A percentile compares a stretch with the other conserved stretches of the same genome.
Conservation (phyloP, 345 rosid species). For the Salix caprea region DNA sequence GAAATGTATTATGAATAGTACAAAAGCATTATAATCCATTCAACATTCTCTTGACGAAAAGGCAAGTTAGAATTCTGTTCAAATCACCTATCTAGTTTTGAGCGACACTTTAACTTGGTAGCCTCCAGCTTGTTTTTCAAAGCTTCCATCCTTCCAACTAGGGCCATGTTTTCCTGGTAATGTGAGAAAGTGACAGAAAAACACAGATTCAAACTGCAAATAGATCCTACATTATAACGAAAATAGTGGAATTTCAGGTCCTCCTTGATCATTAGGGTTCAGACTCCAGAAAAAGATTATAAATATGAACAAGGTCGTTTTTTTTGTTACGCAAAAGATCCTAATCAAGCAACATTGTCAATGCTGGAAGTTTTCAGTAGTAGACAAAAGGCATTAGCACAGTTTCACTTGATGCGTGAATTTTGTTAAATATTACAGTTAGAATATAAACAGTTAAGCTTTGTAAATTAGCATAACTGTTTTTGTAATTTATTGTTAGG, state of each 20-base stretch:
- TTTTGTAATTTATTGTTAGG: no score
- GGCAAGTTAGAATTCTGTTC: not conserved
- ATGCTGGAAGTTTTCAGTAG: not conserved
- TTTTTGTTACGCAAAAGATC: not conserved
- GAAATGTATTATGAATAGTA: not conserved
- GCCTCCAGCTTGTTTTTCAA: constrained; percentile 16
- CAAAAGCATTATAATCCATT: not conserved
- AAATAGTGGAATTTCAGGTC: not conserved
- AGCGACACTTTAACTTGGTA: constrained; percentile 16
- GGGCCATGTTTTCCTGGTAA: constrained; percentile 26
- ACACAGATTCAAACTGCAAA: not conserved
- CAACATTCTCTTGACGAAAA: not conserved
- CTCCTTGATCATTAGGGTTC: not conserved
- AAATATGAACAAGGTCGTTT: no score
- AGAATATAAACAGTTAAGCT: no score
- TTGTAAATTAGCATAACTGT: no score
- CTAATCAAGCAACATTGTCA: not conserved
- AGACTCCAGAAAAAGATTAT: not conserved
- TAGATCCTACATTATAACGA: not conserved
- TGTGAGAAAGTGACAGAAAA: not conserved
- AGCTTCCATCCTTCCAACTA: constrained; percentile 19
- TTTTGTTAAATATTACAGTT: no score
- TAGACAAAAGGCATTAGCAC: not conserved
- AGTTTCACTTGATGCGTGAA: no score
- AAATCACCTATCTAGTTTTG: constrained; percentile 2